Percentiles rank a stretch among this genome's conserved stretches.
These are phyloP conservation scores for Suillus clintonianus DNA, from an alignment of 768 basidiomycete species.

Conservation along the genomic window DNA sequence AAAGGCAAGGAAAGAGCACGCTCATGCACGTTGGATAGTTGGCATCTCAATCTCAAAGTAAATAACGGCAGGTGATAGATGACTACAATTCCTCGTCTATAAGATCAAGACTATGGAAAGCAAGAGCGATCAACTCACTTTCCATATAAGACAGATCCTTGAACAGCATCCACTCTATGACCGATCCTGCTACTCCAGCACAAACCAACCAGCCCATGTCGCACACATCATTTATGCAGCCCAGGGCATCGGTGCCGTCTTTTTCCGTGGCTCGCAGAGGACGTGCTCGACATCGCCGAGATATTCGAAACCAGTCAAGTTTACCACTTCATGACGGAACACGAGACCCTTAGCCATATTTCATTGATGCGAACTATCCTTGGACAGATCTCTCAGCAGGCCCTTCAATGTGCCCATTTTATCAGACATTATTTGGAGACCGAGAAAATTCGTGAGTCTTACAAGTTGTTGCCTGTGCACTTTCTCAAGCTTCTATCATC, in stretches of 20 bases:
- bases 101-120: background rate
- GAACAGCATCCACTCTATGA: background rate
- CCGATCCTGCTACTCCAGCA: background rate
- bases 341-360: too few relatives aligned
- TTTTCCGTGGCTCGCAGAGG: constrained; percentile 46
- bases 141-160: background rate
- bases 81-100: background rate
- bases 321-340: too few relatives aligned
- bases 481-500: too few relatives aligned
- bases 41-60: too few relatives aligned
- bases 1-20: background rate
- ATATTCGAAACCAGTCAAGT: constrained; percentile 19
- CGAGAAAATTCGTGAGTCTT: too few relatives aligned
- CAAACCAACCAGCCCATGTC: constrained; percentile 18
- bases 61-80: background rate
- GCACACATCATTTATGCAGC: constrained; percentile 46
- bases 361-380: too few relatives aligned
- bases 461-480: too few relatives aligned
- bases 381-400: too few relatives aligned
- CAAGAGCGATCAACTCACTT: background rate
- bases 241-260: constrained; percentile 49
- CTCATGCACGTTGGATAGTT: background rate
- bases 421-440: too few relatives aligned
- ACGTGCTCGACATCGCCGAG: constrained; percentile 46
- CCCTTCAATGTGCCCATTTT: too few relatives aligned